These are phyloP conservation scores for Kandelia obovata DNA, from an alignment of 345 rosid species.

Conservation along the genomic window DNA sequence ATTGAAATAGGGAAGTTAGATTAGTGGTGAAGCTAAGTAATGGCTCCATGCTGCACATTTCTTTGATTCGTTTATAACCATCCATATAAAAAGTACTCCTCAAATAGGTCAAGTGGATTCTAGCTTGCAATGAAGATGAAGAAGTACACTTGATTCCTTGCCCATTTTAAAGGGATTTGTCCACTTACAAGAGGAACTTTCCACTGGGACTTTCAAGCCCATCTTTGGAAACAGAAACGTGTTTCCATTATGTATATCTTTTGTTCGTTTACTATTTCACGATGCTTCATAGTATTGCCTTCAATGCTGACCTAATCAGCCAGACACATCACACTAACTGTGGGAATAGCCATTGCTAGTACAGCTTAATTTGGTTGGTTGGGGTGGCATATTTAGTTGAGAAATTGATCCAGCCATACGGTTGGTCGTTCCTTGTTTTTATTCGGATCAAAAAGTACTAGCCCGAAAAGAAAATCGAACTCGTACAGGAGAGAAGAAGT, in stretches of 20 bases:
- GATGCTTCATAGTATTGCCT: slow-evolving; percentile 8
- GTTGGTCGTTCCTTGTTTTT: neutral
- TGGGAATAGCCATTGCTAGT: neutral
- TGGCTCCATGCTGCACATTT: neutral
- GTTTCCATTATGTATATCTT: neutral
- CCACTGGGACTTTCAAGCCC: neutral
- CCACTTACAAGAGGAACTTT: neutral
- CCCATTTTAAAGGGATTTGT: slow-evolving; percentile 5
- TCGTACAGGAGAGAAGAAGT: neutral
- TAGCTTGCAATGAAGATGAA: neutral
- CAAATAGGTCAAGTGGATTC: neutral
- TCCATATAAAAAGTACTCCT: neutral
- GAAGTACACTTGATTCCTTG: neutral
- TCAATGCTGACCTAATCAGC: slow-evolving; percentile 7
- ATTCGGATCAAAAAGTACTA: neutral
- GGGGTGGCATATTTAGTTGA: too few species aligned
- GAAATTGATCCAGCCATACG: neutral
- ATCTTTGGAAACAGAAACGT: neutral
- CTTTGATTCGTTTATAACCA: neutral
- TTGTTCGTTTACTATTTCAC: neutral
- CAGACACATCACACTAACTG: neutral
- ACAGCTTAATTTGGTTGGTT: neutral
- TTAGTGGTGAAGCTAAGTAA: neutral
- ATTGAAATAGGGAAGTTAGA: too few species aligned
- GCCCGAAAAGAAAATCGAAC: neutral